Base-by-base conservation (phyloP, 2,329 filamentous ascomycete species). In the Colletotrichum liriopes region DNA sequence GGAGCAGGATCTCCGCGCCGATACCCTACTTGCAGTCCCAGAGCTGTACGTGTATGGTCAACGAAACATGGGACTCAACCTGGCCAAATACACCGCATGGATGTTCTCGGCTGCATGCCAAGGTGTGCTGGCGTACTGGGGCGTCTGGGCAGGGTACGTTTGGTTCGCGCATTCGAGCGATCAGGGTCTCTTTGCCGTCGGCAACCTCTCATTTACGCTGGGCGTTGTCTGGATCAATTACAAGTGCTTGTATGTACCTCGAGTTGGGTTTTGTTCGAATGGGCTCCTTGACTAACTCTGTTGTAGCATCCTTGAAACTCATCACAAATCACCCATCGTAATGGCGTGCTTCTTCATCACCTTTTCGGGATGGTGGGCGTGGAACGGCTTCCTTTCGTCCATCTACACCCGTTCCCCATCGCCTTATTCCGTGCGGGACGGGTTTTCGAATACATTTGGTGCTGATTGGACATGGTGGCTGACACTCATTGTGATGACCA, bases 1-100 rank as follows among this genome's bases (percentile, higher is more conserved):
- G 83, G 95, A 98, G 79, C 94, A 98, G 80, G 96, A 98, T 78
- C 87, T 98, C 3, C 85, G 88, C 5, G 93, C 95, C 0, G 91
- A 94, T 41, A 98, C 96, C 0, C 86, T 98, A 2, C 87, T 98
- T n/a, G 96, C 96, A 0, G 92, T 98, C 0, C 96, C 96, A 0
- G 96, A 98, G 80, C 88, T 98, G 1, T 98, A 98, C 81, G 90
- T 91, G 14, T 94, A 93, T 74, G 94, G 95, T 5, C 94, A 96
- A 82, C 89, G 89, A 26, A 89, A 89, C 72, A 84, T 82, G 75
- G 94, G 93, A 0, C 92, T 98, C 79, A 96, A 96, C 78, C 86
- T 94, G 73, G 85, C 85, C 56, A 87, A 94, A 71, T 97, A 95
- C 77, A 77, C 92, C 0, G 88, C 88, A 11, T 97, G 95, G 95